phyloP scores from a whole-genome alignment of 176 grass and related monocot genomes.

The Oryza meyeriana region DNA sequence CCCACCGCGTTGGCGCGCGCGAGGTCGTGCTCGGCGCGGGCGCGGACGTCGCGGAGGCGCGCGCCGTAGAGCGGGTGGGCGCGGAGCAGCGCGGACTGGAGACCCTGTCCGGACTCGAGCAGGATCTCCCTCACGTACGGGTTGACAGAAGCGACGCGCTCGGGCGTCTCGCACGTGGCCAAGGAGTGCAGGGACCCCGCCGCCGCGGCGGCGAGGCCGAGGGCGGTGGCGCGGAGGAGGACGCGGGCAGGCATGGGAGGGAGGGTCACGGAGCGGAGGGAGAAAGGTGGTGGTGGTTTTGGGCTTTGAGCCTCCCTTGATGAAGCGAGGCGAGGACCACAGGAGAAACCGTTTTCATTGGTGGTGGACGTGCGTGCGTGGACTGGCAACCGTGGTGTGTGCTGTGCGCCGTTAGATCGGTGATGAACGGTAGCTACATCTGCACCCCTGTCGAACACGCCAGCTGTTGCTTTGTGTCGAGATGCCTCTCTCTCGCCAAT shows the following conservation, averaged over 20 bases:
- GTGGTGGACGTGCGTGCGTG: too few relatives aligned
- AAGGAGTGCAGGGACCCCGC: not conserved
- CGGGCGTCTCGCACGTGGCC: not conserved
- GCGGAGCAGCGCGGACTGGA: not conserved
- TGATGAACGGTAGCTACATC: too few relatives aligned
- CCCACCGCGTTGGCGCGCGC: not conserved
- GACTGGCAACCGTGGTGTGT: too few relatives aligned
- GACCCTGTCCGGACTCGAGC: not conserved
- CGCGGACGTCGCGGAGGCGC: constrained; percentile 16
- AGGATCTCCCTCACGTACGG: not conserved
- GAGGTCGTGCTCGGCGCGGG: constrained; percentile 10
- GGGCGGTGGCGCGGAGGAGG: constrained; percentile 23
- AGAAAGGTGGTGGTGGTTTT: not conserved
- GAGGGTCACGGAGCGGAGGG: not conserved
- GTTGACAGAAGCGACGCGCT: not conserved
- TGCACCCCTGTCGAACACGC: too few relatives aligned
- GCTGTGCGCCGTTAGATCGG: too few relatives aligned
- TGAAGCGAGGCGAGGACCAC: too few relatives aligned
- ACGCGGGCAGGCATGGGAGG: constrained; percentile 7
- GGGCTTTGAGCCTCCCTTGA: not conserved
- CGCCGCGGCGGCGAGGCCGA: constrained; percentile 1
- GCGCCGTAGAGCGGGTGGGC: not conserved
- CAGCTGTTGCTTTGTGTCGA: too few relatives aligned
- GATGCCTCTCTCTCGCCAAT: too few relatives aligned
- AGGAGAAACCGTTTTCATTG: too few relatives aligned